phyloP scores from a whole-genome alignment of 768 basidiomycete species.

The Termitomyces sp. region DNA sequence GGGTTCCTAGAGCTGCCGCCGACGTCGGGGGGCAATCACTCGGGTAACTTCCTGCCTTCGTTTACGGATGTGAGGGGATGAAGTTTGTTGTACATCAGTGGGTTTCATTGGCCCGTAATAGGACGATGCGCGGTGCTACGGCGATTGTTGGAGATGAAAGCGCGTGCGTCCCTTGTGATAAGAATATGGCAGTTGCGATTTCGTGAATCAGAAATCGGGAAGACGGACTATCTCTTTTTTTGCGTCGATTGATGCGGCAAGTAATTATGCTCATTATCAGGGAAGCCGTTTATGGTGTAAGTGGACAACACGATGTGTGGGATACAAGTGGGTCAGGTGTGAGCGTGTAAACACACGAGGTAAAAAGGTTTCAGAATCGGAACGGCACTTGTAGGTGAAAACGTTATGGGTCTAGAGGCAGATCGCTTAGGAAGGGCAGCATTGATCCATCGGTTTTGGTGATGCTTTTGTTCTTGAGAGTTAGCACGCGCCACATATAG shows the following conservation, averaged over 20 bases:
- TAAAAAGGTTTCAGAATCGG: not conserved
- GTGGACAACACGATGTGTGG: not conserved
- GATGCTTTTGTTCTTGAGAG: slow-evolving; percentile 4
- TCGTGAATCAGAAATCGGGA: not conserved
- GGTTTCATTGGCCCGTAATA: not conserved
- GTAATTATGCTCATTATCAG: not conserved
- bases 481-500: slow-evolving; percentile 13
- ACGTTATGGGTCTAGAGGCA: slow-evolving; percentile 5
- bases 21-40: slow-evolving; percentile 2
- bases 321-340: slow-evolving; percentile 7
- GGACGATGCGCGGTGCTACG: not conserved
- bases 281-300: not conserved
- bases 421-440: slow-evolving; percentile 1
- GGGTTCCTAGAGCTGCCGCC: not conserved
- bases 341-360: slow-evolving; percentile 6
- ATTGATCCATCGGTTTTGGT: slow-evolving; percentile 3
- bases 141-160: not conserved
- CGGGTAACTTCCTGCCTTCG: not conserved
- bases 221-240: not conserved
- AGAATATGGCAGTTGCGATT: not conserved
- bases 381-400: not conserved
- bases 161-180: too few relatives aligned
- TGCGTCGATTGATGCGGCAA: not conserved
- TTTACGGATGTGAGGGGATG: not conserved
- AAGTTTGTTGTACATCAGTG: not conserved